Evolutionary conservation across 768 basidiomycete genomes (phyloP), one percentile per base, ranked within the genome.

Genomic region (Kwoniella botswanensis): DNA sequence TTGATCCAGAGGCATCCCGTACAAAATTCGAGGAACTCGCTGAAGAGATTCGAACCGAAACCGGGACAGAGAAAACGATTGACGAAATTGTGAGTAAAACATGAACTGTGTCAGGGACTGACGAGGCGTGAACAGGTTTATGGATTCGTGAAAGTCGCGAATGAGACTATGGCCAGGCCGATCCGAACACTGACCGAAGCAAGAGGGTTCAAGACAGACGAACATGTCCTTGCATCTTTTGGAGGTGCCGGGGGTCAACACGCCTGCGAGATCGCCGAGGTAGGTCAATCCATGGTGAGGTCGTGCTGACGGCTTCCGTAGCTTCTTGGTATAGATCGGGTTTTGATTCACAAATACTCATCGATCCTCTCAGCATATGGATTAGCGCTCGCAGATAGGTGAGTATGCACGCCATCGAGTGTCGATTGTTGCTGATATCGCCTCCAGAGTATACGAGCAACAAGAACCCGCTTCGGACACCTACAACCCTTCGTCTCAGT

Each of bases 81-180:
- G 68, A 70, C 21, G 68, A 70, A 43, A 70, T 70, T 35, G 68
- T 70, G 26, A 46, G 68, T 61, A 10, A 11, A 15, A 10, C 7
- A 17, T 12, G 15, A 9, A 15, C 3, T 17, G 35, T 35, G 7
- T 35, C 35, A 35, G 4, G 35, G 4, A 29, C 59, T 61, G 59
- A 61, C n/a, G 29, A 24, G 12, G 15, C n/a, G 13, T 13, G 93
- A 95, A 77, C 93, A 96, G 81, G 89, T 96, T 50, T 91, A 92
- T 72, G 95, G 94, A 4, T 97, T 94, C 83, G 91, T 98, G 85
- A 93, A 94, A 79, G 94, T 96, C 11, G 94, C 94, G 10, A 97
- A 97, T 76, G 95, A 98, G 85, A 94, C 93, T 0, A 98, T 98
- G 94, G 64, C 68, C 22, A n/a, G 72, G 17, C 69, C 95, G 2